Base-by-base conservation (phyloP, 1,139 yeast species). In the Taphrina communis region DNA sequence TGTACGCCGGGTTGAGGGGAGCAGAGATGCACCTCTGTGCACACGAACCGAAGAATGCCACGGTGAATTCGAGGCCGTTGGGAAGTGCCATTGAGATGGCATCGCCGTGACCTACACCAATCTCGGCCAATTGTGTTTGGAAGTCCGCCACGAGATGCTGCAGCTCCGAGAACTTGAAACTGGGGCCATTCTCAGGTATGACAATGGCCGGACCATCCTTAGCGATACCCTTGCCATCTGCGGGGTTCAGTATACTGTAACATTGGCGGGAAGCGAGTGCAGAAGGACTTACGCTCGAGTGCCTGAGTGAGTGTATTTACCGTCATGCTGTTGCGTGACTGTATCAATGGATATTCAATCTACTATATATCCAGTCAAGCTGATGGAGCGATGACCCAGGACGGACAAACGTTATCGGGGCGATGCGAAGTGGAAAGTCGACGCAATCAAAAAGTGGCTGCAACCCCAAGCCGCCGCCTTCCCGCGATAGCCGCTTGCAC, bases 1-100 rank as follows among this genome's bases (percentile, higher is more conserved):
- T 85, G 76, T 86, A 86, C 69, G 82, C 82, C 14, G 89, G 83
- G 74, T 87, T 87, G 75, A 87, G 78, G 4, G 91, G 91, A 4
- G 89, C 88, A 25, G 88, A 88, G 56, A 86, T 79, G 73, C 83
- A 80, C 0, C 85, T 83, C 36, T 84, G 82, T 72, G 83, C 81
- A 0, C 88, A 84, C 25, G 83, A 79, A 1, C 85, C 87, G 25
- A 86, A 76, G 74, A 86, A 87, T 0, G 84, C 78, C 8, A 82
- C 81, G 2, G 84, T 81, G 68, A 86, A 83, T 73, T 87, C 90
- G 46, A 87, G 75, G 5, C 84, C 79, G 75, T 87, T 87, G 44
- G 87, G 86, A 70, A 87, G 77, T 0, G 88, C 81, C 52, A 87
- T 85, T 0, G 88, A 87, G 65, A 87, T 80, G 1, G 88, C 66